Conservation (phyloP, 441 rosid genomes). For the Syzygium malaccense region DNA sequence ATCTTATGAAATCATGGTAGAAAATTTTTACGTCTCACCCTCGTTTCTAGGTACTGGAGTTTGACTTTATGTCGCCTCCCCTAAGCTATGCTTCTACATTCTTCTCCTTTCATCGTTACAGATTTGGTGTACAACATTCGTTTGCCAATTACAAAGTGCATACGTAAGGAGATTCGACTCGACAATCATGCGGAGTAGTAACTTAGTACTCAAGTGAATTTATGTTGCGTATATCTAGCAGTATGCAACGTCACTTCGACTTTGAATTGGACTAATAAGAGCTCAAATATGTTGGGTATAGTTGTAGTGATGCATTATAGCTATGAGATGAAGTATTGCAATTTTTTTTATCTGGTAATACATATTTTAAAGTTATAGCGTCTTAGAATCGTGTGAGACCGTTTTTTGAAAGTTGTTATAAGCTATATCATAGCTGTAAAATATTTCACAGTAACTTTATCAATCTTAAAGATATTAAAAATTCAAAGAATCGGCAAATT, state of each 20-base stretch:
- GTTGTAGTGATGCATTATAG: background rate
- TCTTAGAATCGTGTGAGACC: background rate
- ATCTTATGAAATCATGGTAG: background rate
- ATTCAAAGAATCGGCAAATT: background rate
- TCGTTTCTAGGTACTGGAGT: fast-evolving
- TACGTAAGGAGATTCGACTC: background rate
- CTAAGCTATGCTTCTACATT: background rate
- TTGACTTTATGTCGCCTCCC: background rate
- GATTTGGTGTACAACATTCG: background rate
- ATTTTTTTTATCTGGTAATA: background rate
- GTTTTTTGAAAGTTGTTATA: background rate
- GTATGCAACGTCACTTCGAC: background rate
- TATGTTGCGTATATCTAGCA: background rate
- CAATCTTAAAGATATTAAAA: background rate
- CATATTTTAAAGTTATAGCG: background rate
- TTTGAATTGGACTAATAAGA: background rate
- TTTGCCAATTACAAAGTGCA: background rate
- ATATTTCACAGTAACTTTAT: background rate
- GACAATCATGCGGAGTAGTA: background rate
- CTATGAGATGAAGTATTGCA: background rate
- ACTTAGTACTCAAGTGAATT: background rate
- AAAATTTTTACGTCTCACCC: background rate
- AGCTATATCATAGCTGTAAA: background rate
- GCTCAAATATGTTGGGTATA: background rate
- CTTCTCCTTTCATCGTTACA: background rate